phyloP scores from a whole-genome alignment of 176 grass and related monocot species.

The Carex cristatella region DNA sequence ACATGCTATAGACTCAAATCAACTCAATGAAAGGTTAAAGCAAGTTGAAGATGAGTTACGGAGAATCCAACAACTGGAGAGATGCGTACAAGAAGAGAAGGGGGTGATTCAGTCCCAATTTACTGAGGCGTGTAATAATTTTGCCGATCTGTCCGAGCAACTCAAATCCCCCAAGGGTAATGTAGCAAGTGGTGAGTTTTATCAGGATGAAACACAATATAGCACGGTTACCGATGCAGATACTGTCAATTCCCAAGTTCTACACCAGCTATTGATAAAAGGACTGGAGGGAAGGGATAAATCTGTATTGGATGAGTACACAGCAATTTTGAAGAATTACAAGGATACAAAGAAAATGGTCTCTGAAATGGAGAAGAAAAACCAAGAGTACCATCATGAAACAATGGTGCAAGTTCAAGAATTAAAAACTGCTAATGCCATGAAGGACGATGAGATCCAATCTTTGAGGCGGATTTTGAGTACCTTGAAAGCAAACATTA shows the following conservation, averaged over 20 bases:
- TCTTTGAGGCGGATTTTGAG: constrained; percentile 39
- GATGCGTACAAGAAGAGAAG: constrained; percentile 54
- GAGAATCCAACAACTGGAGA: constrained; percentile 54
- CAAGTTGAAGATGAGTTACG: constrained; percentile 55
- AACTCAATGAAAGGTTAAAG: constrained; percentile 44
- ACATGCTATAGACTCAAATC: constrained; percentile 25
- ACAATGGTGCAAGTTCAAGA: constrained; percentile 25
- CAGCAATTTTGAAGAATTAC: constrained; percentile 43
- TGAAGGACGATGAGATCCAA: constrained; percentile 51
- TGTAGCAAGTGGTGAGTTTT: constrained; percentile 1
- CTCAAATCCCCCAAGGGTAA: constrained; percentile 36
- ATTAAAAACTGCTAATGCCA: constrained; percentile 27
- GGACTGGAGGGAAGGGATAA: constrained; percentile 55
- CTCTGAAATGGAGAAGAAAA: constrained; percentile 50
- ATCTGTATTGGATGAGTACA: constrained; percentile 50
- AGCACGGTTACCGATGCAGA: background rate
- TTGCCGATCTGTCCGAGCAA: constrained; percentile 54
- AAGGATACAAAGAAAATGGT: constrained; percentile 61
- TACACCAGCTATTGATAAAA: constrained; percentile 38
- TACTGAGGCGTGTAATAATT: constrained; percentile 44
- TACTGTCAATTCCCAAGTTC: background rate
- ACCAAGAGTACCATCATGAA: constrained; percentile 50
- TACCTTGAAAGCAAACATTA: constrained; percentile 2
- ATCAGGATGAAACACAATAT: too few relatives aligned
- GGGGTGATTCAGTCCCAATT: constrained; percentile 48